Conservation (phyloP, 1,284 basidiomycete species). For the Exsudoporus floridanus region DNA sequence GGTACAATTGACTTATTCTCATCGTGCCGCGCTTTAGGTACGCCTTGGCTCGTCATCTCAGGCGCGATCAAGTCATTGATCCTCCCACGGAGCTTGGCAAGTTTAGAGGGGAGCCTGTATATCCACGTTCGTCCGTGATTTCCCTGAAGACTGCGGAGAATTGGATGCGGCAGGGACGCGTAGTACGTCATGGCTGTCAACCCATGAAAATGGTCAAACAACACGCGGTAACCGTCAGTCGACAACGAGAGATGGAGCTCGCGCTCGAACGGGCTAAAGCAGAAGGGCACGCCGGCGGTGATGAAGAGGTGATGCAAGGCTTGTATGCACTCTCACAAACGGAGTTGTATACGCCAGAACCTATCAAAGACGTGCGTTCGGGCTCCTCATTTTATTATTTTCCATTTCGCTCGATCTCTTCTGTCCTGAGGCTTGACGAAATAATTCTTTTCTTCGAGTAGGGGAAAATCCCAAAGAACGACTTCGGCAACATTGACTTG, state of each 20-base stretch:
- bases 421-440: slow-evolving; percentile 11
- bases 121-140: slow-evolving; percentile 80
- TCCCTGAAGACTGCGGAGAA: slow-evolving; percentile 88
- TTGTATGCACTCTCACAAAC: slow-evolving; percentile 89
- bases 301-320: slow-evolving; percentile 77
- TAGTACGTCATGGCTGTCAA: slow-evolving; percentile 72
- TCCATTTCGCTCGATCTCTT: not conserved
- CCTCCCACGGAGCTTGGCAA: slow-evolving; percentile 86
- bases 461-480: slow-evolving; percentile 93
- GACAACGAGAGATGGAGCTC: slow-evolving; percentile 82
- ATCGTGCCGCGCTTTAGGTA: slow-evolving; percentile 53
- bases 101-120: slow-evolving; percentile 94
- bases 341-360: slow-evolving; percentile 74
- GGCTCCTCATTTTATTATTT: slow-evolving; percentile 31
- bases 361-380: slow-evolving; percentile 76
- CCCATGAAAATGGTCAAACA: slow-evolving; percentile 91
- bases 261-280: slow-evolving; percentile 45
- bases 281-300: slow-evolving; percentile 38
- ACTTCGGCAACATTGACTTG: slow-evolving; percentile 96
- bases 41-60: slow-evolving; percentile 86
- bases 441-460: slow-evolving; percentile 36
- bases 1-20: slow-evolving; percentile 8
- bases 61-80: slow-evolving; percentile 83
- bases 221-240: slow-evolving; percentile 80
- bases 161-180: slow-evolving; percentile 89